Evolutionary conservation across 768 basidiomycete species (phyloP), one percentile per base, ranked within the genome.

Genomic region (Podaxis sp.): DNA sequence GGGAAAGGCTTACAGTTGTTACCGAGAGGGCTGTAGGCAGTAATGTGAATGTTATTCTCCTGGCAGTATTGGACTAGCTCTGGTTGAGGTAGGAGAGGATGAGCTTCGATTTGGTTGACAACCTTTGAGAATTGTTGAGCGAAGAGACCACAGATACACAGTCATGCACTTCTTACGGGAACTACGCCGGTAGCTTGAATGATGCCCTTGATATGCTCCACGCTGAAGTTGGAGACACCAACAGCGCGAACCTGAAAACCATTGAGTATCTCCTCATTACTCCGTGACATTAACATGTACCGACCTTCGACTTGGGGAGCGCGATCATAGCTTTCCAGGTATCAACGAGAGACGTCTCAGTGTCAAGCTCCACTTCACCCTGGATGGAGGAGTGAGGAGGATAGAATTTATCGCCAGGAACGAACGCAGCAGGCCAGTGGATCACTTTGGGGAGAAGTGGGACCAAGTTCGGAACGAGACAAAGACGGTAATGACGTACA

Each of bases 211-310:
- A 95, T 72, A 52, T 89, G 80, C 46, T 79, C 78, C 58, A 87
- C 74, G 17, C 82, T 85, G 75, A 92, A 93, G 83, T 95, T 95
- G 68, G 89, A 91, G 4, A 96, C 91, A 60, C 93, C 93, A 66
- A 95, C 77, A 1, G 84, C 80, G 70, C 78, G 82, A 71, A 89
- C 89, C 84, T 87, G 62, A 15, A 48, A 30, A 62, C 28, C 53
- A 56, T 40, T 56, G 63, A 49, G 60, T 51, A 17, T 24, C 36
- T 58, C 22, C 58, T 41, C 24, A 37, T 26, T n/a, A 26, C 41
- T 24, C 58, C 6, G 11, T 8, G 26, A 41, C 50, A 13, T 54
- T 48, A 8, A 33, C 33, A 33, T 22, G 15, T n/a, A 67, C 58
- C 37, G 61, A 86, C 89, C 81, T 94, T 95, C 64, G 85, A 84